These are phyloP conservation scores for Cryoendolithus antarcticus DNA, from an alignment of 2,329 filamentous ascomycete species.

Conservation along the genomic window DNA sequence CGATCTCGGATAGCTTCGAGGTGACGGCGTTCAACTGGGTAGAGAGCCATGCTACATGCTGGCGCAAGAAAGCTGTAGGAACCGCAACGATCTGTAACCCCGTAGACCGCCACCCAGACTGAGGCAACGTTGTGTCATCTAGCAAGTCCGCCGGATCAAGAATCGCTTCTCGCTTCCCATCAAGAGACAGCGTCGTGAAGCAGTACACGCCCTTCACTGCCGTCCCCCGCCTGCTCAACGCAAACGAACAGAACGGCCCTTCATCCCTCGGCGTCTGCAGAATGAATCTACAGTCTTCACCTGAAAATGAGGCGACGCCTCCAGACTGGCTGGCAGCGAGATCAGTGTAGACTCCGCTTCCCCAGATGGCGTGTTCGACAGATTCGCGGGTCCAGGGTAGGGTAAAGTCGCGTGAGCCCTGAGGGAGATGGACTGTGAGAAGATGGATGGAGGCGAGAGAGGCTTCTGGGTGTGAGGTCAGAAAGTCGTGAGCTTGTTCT, in stretches of 20 bases:
- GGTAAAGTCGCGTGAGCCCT: not conserved
- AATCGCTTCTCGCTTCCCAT: not conserved
- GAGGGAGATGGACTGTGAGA: too few relatives aligned
- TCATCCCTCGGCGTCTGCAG: constrained; percentile 3
- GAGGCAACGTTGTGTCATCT: not conserved
- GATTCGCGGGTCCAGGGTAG: constrained; percentile 1
- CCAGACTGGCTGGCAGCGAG: constrained; percentile 1
- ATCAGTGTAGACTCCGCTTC: constrained; percentile 1
- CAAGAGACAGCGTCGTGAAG: too few relatives aligned
- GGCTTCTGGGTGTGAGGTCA: too few relatives aligned
- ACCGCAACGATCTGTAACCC: constrained; percentile 6
- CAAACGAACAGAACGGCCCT: constrained; percentile 4
- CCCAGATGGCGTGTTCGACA: constrained; percentile 3
- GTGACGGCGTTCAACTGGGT: not conserved
- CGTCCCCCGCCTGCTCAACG: constrained; percentile 1
- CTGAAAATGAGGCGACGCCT: constrained; percentile 2
- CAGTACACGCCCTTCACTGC: constrained; percentile 4
- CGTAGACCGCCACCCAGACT: constrained; percentile 3
- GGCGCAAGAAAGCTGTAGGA: constrained; percentile 1
- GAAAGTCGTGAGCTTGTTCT: too few relatives aligned
- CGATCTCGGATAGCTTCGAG: not conserved
- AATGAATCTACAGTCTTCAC: constrained; percentile 3
- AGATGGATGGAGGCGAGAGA: too few relatives aligned
- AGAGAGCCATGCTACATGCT: constrained; percentile 1
- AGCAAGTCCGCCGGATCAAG: constrained; percentile 1